Percentiles rank a stretch among this genome's conserved stretches.
Evolutionary conservation across 2,329 filamentous ascomycete species (phyloP).

Genomic region (Gaeumannomyces tritici): DNA sequence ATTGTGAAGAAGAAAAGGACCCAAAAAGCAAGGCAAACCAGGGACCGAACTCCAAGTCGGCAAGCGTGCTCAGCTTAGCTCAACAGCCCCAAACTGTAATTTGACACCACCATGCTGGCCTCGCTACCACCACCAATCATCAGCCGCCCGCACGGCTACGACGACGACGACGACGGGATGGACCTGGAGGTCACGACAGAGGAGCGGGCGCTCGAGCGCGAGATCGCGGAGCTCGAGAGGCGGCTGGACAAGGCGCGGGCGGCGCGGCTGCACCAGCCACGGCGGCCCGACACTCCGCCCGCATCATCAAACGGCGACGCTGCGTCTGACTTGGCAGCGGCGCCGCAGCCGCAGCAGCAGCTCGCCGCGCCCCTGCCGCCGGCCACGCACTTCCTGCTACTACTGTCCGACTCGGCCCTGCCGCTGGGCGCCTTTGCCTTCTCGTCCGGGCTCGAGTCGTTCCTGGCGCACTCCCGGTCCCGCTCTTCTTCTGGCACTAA

Average conservation of each 20-base stretch:
- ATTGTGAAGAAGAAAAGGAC: no score
- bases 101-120: background rate
- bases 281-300: constrained; percentile 18
- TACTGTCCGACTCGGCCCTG: constrained; percentile 73
- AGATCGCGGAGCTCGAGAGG: constrained; percentile 42
- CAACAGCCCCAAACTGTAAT: no score
- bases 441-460: constrained; percentile 74
- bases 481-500: no score
- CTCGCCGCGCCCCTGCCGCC: constrained; percentile 9
- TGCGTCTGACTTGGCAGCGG: background rate
- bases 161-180: constrained; percentile 16
- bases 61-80: no score
- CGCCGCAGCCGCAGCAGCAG: background rate
- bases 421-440: constrained; percentile 83
- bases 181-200: constrained; percentile 13
- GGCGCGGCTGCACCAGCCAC: constrained; percentile 20
- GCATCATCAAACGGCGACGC: background rate
- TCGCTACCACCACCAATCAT: background rate
- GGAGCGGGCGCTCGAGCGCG: constrained; percentile 23
- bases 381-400: constrained; percentile 57
- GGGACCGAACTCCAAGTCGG: no score
- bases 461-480: constrained; percentile 70
- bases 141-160: no score
- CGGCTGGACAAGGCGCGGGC: constrained; percentile 32
- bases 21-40: no score